These are phyloP conservation scores for Xanthoconium stramineum DNA, from an alignment of 768 basidiomycete species.

Conservation along the genomic window DNA sequence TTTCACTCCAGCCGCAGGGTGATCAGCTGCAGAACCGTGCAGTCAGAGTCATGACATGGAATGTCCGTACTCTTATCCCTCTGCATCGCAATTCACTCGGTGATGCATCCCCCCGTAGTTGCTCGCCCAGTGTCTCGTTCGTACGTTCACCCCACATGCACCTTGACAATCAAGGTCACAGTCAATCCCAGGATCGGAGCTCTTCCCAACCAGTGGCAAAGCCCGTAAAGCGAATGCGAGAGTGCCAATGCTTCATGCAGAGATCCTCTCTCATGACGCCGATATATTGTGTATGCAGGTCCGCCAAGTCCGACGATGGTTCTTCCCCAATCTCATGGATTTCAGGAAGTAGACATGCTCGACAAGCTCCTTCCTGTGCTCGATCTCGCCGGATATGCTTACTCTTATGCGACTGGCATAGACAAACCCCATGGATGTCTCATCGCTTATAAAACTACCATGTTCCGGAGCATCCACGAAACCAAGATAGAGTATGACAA, in stretches of 20 bases:
- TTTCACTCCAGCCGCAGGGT: conserved; percentile 18
- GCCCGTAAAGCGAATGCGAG: conserved; percentile 76
- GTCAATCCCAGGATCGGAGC: conserved; percentile 56
- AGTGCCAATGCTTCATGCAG: conserved; percentile 70
- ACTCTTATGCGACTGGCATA: conserved; percentile 66
- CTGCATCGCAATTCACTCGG: conserved; percentile 1
- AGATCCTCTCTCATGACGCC: conserved; percentile 68
- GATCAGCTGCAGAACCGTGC: not conserved
- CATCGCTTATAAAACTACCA: conserved; percentile 61
- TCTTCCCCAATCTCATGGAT: not conserved
- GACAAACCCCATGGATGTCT: conserved; percentile 85
- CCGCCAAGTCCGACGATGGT: conserved; percentile 12
- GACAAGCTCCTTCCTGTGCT: conserved; percentile 69
- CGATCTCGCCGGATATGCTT: conserved; percentile 58
- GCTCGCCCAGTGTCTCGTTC: conserved; percentile 74
- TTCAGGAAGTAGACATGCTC: conserved; percentile 83
- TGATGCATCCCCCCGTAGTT: conserved; percentile 41
- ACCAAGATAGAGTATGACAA: conserved; percentile 68
- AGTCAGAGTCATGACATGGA: conserved; percentile 75
- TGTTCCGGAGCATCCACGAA: conserved; percentile 46
- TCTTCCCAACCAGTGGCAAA: conserved; percentile 77
- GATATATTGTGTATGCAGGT: conserved; percentile 90
- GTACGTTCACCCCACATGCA: conserved; percentile 44
- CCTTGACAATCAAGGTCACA: not conserved
- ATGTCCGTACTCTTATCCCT: conserved; percentile 49